Base-by-base conservation (phyloP, 352 stramenopile species). In the Pythium aphanidermatum region DNA sequence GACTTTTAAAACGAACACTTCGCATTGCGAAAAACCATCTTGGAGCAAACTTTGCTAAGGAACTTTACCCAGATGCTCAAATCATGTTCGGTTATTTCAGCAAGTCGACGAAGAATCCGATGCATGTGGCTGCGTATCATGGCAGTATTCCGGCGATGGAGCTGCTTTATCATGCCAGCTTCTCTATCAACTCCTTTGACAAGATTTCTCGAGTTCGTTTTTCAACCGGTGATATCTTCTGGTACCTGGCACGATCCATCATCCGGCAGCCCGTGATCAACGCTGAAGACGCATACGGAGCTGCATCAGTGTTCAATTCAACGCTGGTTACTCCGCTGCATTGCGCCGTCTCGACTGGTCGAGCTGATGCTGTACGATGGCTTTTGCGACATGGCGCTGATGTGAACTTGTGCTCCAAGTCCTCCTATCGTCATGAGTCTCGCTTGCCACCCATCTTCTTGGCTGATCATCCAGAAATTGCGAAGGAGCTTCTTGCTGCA, bases 61-160 rank as follows among this genome's bases (percentile, higher is more conserved):
- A 86, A 13, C 46, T 90, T 47, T 93, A 88, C 40, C 64, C 68
- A 2, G 78, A 89, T 29, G 70, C 78, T 10, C 61, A 66, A 25
- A 74, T 93, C 45, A 58, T 75, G 35, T 67, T 86, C 16, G 62
- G 74, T 35, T 74, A 84, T n/a, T 86, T 86, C 49, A 65, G 71
- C n/a, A 70, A 75, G 21, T 80, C 78, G 16, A 82, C 71, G 51
- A 92, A 92, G 53, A 90, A 92, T 38, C 81, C 81, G 20, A 78
- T 92, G 72, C 81, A 92, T 24, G 74, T 92, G 5, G 81, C 81
- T 1, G 81, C 81, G 13, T 87, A 86, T 43, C 73, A 85, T 41
- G 78, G 78, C 33, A 88, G 84, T 40, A 80, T 89, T n/a, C 59
- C 63, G 4, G 78, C 81, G 13, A 70, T 92, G 60, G 64, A 86